A percentile compares a stretch with the other conserved stretches of the same genome.
These are phyloP conservation scores for Rauvolfia tetraphylla DNA, from an alignment of 257 asterid genomes.

Conservation along the genomic window DNA sequence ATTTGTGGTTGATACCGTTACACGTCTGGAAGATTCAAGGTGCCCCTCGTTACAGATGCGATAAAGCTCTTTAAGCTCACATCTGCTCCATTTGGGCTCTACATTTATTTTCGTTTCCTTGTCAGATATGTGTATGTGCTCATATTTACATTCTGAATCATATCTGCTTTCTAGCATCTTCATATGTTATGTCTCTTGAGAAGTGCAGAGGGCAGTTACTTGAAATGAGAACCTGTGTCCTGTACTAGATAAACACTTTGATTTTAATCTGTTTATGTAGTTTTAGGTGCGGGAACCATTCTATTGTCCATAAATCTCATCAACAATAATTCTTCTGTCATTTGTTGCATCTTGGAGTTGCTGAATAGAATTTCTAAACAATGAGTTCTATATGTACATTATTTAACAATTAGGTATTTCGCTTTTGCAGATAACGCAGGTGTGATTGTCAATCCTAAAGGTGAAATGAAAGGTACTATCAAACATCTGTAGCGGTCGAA, in stretches of 20 bases:
- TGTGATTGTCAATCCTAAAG: constrained; percentile 55
- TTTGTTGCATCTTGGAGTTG: neutral
- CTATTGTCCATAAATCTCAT: neutral
- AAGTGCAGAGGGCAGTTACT: neutral
- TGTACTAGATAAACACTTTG: neutral
- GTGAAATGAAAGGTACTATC: constrained; percentile 52
- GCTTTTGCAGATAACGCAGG: constrained; percentile 48
- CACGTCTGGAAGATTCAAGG: constrained; percentile 49
- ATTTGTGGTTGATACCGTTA: constrained; percentile 56
- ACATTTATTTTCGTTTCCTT: constrained; percentile 17
- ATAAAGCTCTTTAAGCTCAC: constrained; percentile 30
- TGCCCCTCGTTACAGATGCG: constrained; percentile 64
- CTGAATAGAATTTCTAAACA: neutral
- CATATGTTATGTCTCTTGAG: neutral
- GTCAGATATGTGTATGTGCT: neutral
- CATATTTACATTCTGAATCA: neutral
- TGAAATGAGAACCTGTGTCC: neutral
- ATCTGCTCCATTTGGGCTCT: constrained; percentile 69
- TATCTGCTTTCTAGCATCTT: neutral
- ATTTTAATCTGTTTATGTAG: neutral
- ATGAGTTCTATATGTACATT: neutral
- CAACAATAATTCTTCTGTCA: neutral
- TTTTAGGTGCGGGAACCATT: neutral
- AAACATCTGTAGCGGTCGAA: neutral
- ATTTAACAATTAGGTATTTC: neutral